Evolutionary conservation across 1,284 basidiomycete genomes (phyloP).

Genomic region (Ustilago trichophora): DNA sequence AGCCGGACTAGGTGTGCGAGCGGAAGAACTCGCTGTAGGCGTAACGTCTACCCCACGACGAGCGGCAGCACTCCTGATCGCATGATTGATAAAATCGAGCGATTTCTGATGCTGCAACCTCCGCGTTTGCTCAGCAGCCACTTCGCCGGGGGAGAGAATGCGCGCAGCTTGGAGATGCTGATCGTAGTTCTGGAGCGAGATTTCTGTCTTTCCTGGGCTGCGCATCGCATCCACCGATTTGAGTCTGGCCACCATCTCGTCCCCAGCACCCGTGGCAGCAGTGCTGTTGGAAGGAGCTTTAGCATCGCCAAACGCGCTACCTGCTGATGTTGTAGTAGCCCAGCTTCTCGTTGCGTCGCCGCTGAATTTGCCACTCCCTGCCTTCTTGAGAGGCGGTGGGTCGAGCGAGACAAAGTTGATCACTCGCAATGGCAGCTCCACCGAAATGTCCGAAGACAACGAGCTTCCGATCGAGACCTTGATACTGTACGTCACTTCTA

Average conservation of each 20-base stretch:
- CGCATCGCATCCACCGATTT: constrained; percentile 58
- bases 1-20: constrained; percentile 32
- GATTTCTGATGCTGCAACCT: constrained; percentile 64
- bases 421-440: constrained; percentile 77
- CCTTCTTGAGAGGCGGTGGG: constrained; percentile 71
- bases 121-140: constrained; percentile 17
- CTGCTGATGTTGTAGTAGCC: constrained; percentile 17
- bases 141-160: constrained; percentile 20
- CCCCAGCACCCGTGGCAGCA: constrained; percentile 4
- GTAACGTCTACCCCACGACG: constrained; percentile 42
- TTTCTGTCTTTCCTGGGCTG: constrained; percentile 49
- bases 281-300: constrained; percentile 14
- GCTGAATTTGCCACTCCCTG: constrained; percentile 11
- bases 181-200: constrained; percentile 37
- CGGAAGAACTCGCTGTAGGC: constrained; percentile 15
- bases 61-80: constrained; percentile 65
- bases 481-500: constrained; percentile 82
- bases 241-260: constrained; percentile 54
- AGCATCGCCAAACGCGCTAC: constrained; percentile 5
- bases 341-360: constrained; percentile 13
- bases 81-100: constrained; percentile 66
- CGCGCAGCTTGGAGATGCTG: constrained; percentile 26
- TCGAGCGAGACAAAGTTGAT: constrained; percentile 83
- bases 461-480: constrained; percentile 77
- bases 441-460: constrained; percentile 75